phyloP scores from a whole-genome alignment of 352 stramenopile genomes.

The Albugo laibachii region DNA sequence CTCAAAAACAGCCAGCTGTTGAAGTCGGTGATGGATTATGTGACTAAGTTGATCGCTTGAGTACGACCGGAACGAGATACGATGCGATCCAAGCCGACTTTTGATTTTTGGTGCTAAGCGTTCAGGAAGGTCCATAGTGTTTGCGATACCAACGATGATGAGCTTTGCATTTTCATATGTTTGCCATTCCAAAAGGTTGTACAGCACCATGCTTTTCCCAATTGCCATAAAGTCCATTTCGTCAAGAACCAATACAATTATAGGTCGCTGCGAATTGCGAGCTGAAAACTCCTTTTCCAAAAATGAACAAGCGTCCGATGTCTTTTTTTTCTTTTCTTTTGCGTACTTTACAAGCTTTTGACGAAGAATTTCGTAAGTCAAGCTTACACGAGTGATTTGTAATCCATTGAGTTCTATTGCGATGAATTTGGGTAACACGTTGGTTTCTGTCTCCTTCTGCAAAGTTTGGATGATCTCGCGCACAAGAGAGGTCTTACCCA shows the following conservation, averaged over 20 bases:
- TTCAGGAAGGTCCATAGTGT: constrained; percentile 64
- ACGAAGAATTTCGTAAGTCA: constrained; percentile 31
- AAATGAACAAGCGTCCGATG: constrained; percentile 19
- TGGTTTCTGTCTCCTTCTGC: constrained; percentile 14
- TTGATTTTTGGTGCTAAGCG: constrained; percentile 44
- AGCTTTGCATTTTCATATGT: constrained; percentile 31
- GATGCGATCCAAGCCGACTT: constrained; percentile 35
- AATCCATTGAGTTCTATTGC: constrained; percentile 54
- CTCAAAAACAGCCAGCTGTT: constrained; percentile 34
- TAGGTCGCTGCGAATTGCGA: constrained; percentile 16
- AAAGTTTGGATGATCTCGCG: constrained; percentile 32
- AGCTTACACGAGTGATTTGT: constrained; percentile 39
- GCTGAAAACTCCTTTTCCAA: constrained; percentile 27
- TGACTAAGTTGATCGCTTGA: constrained; percentile 32
- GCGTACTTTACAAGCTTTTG: not conserved
- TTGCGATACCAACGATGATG: constrained; percentile 50
- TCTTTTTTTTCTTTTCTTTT: constrained; percentile 8
- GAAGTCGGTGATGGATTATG: constrained; percentile 41
- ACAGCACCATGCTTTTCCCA: constrained; percentile 52
- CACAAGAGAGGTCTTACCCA: constrained; percentile 50
- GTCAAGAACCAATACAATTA: constrained; percentile 38
- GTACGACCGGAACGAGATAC: constrained; percentile 53
- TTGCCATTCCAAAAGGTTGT: constrained; percentile 67
- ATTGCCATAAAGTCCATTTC: constrained; percentile 66
- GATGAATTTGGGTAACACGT: constrained; percentile 20